Evolutionary conservation across 495 filamentous ascomycete genomes (phyloP).

Genomic region (Friedmanniomyces simplex): DNA sequence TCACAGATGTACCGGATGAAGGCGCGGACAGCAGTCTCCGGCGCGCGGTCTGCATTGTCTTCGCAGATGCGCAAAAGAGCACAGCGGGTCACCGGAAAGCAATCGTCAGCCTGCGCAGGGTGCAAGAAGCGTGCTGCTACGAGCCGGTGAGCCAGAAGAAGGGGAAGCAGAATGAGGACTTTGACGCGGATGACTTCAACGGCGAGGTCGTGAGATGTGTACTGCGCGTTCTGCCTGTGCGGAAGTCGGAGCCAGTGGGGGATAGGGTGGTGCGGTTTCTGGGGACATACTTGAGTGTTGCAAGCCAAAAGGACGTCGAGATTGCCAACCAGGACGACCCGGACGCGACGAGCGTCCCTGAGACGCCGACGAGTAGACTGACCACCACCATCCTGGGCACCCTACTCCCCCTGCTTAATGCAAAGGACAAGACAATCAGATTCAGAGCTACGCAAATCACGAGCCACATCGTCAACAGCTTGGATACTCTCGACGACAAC

Average conservation of each 20-base stretch:
- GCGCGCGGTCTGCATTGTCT: conserved; percentile 64
- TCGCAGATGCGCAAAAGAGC: conserved; percentile 76
- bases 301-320: conserved; percentile 63
- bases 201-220: conserved; percentile 73
- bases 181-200: conserved; percentile 79
- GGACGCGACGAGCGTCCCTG: conserved; percentile 51
- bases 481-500: conserved; percentile 83
- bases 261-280: conserved; percentile 78
- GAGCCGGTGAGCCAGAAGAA: conserved; percentile 49
- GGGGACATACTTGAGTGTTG: conserved; percentile 70
- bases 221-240: conserved; percentile 68
- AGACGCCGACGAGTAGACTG: conserved; percentile 73
- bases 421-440: conserved; percentile 86
- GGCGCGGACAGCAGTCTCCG: conserved; percentile 60
- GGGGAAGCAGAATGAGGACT: conserved; percentile 34
- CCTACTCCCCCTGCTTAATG: conserved; percentile 56
- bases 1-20: conserved; percentile 61
- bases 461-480: conserved; percentile 76
- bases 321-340: conserved; percentile 36
- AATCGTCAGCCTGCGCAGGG: conserved; percentile 65
- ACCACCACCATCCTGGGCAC: conserved; percentile 59
- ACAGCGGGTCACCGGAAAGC: conserved; percentile 85
- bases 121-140: conserved; percentile 81
- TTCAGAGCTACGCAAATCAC: conserved; percentile 85
- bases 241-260: conserved; percentile 83